Percentiles rank a stretch among this genome's conserved stretches.
phyloP scores from a whole-genome alignment of 345 rosid genomes.

The Cardamine chenopodiifolia region DNA sequence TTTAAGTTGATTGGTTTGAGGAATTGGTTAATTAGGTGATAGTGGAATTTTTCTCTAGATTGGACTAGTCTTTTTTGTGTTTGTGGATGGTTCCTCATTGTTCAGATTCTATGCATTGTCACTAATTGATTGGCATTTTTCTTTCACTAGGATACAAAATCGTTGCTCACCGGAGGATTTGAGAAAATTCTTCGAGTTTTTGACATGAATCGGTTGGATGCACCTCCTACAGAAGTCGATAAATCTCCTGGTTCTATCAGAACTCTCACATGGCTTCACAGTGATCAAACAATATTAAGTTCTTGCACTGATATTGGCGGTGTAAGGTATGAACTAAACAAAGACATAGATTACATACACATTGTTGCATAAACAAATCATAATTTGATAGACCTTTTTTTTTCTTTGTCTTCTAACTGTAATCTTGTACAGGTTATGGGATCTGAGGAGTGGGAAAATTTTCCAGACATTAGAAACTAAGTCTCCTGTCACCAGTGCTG shows the following conservation, averaged over 20 bases:
- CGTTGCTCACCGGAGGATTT: conserved; percentile 42
- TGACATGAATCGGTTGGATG: conserved; percentile 46
- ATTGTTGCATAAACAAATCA: background rate
- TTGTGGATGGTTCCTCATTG: background rate
- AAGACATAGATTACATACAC: background rate
- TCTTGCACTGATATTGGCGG: conserved; percentile 91
- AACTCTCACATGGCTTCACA: conserved; percentile 48
- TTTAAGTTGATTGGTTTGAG: background rate
- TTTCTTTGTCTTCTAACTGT: background rate
- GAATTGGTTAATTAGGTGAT: background rate
- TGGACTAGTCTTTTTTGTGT: background rate
- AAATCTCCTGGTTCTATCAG: conserved; percentile 49
- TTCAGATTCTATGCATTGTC: background rate
- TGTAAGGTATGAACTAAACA: conserved; percentile 66
- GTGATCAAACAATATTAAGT: conserved; percentile 76
- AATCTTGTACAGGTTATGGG: conserved; percentile 72
- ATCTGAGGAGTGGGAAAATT: conserved; percentile 81
- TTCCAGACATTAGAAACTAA: conserved; percentile 85
- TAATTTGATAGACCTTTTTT: background rate
- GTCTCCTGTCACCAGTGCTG: conserved; percentile 91
- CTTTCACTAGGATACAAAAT: conserved; percentile 65
- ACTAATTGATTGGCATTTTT: background rate
- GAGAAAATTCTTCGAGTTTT: conserved; percentile 43
- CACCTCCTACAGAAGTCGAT: conserved; percentile 45
- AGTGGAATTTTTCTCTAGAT: background rate